Evolutionary conservation across 148 eudicot genomes (phyloP).

Genomic region (Chenopodium quinoa): DNA sequence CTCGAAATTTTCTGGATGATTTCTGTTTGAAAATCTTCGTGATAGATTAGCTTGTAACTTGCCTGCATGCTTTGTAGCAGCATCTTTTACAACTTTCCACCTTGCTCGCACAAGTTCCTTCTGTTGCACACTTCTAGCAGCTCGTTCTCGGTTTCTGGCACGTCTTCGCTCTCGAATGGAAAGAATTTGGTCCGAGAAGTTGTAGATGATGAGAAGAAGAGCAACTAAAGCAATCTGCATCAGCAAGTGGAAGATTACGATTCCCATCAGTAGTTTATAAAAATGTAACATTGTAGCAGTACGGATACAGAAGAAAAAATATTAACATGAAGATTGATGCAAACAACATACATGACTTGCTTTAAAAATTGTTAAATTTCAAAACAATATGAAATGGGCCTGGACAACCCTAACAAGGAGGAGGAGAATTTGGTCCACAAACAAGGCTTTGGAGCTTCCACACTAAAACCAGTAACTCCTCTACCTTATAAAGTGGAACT

Average conservation of each 20-base stretch:
- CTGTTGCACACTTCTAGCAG: slow-evolving; percentile 60
- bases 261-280: not conserved
- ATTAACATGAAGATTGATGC: not conserved
- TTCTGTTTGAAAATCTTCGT: slow-evolving; percentile 50
- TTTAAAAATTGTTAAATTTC: not conserved
- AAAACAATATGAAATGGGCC: too few species aligned
- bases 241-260: slow-evolving; percentile 4
- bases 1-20: slow-evolving; percentile 30
- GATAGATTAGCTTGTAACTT: slow-evolving; percentile 57
- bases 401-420: too few species aligned
- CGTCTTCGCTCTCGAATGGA: slow-evolving; percentile 66
- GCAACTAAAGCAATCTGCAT: slow-evolving; percentile 77
- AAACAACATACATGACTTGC: not conserved
- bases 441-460: too few species aligned
- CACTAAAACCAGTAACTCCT: too few species aligned
- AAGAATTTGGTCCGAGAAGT: slow-evolving; percentile 81
- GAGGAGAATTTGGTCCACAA: too few species aligned
- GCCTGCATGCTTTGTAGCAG: slow-evolving; percentile 59
- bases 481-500: too few species aligned
- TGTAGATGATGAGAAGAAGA: slow-evolving; percentile 74
- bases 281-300: not conserved
- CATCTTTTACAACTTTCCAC: slow-evolving; percentile 73
- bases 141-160: slow-evolving; percentile 82
- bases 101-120: slow-evolving; percentile 55
- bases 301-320: not conserved